Percentiles rank a stretch among this genome's conserved stretches.
phyloP scores from a whole-genome alignment of 257 asterid species.

The Echium plantagineum region DNA sequence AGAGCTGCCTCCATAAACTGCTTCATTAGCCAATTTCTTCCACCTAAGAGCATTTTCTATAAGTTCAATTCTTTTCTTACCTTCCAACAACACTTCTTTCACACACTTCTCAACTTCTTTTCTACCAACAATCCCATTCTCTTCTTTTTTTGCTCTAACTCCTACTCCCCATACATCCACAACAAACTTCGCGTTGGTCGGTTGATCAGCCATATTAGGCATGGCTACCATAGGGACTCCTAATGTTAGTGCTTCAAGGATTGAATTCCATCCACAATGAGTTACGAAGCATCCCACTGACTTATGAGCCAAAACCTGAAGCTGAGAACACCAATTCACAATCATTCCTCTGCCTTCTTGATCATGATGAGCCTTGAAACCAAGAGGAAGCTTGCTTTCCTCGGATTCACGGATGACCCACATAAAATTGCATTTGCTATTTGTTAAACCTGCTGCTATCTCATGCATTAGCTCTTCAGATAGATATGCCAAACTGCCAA shows the following conservation, averaged over 20 bases:
- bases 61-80: conserved; percentile 6
- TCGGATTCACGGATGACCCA: conserved; percentile 19
- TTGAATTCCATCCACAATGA: conserved; percentile 29
- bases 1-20: conserved; percentile 14
- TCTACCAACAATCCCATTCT: conserved; percentile 13
- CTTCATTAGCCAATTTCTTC: conserved; percentile 14
- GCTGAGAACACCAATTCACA: conserved; percentile 23
- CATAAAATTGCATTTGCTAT: conserved; percentile 10
- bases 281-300: conserved; percentile 20
- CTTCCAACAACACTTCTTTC: conserved; percentile 6
- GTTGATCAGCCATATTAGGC: conserved; percentile 16
- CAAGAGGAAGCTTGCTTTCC: conserved; percentile 14
- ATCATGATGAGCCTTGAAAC: not conserved
- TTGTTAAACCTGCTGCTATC: conserved; percentile 11
- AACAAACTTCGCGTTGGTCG: conserved; percentile 17
- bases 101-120: conserved; percentile 19
- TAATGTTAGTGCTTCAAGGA: conserved; percentile 12
- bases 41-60: conserved; percentile 15
- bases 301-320: conserved; percentile 18
- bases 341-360: conserved; percentile 12
- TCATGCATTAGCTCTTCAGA: conserved; percentile 16
- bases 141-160: conserved; percentile 10
- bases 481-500: conserved; percentile 11
- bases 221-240: conserved; percentile 19
- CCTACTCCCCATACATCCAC: conserved; percentile 17